Percentiles rank a stretch among this genome's conserved stretches.
These are phyloP conservation scores for Ormosia semicastrata DNA, from an alignment of 306 rosid species.

Conservation along the genomic window DNA sequence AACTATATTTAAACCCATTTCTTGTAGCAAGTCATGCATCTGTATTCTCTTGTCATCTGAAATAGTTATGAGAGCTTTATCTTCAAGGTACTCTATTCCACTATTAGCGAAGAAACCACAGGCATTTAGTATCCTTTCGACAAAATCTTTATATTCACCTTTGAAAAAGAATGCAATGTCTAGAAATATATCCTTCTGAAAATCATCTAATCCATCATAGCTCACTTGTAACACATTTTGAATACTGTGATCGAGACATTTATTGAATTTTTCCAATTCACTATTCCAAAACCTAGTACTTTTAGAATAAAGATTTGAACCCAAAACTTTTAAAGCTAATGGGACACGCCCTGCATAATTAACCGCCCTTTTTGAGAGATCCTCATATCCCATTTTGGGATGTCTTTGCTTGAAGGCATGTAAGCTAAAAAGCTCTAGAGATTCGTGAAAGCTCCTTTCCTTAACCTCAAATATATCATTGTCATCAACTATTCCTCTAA, in stretches of 20 bases:
- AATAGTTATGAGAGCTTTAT: not conserved
- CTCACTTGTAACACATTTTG: not conserved
- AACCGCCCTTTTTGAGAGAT: not conserved
- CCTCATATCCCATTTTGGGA: not conserved
- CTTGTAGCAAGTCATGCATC: constrained; percentile 35
- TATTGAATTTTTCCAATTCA: not conserved
- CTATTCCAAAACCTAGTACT: not conserved
- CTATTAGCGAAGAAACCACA: not conserved
- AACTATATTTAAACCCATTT: constrained; percentile 12
- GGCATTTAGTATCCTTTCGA: not conserved
- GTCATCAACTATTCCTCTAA: not conserved
- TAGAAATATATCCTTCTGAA: constrained; percentile 1
- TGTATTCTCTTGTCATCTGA: not conserved
- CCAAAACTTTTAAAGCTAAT: constrained; percentile 27
- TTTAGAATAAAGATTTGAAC: not conserved
- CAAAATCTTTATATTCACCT: not conserved
- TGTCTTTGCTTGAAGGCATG: constrained; percentile 2
- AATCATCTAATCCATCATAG: not conserved
- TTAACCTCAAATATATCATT: not conserved
- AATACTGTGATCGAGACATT: not conserved
- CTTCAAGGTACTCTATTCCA: not conserved
- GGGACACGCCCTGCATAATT: constrained; percentile 16
- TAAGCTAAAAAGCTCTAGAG: not conserved
- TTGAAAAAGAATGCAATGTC: constrained; percentile 30
- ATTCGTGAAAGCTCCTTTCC: not conserved